phyloP scores from a whole-genome alignment of 2,329 filamentous ascomycete species.

The Didymosphaeria variabile region DNA sequence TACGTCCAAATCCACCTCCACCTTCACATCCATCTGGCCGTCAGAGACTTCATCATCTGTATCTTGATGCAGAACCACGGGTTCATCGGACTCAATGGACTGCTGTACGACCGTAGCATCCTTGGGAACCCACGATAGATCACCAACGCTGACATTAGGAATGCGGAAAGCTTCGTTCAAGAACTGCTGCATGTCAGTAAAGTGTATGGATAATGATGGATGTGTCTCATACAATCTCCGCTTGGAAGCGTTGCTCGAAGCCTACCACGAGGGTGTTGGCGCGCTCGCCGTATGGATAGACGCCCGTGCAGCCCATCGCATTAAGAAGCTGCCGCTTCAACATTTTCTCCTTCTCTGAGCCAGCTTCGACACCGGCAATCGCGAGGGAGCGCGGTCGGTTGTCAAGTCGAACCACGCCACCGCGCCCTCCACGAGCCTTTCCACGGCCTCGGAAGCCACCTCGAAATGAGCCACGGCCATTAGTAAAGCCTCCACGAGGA shows the following conservation, averaged over 20 bases:
- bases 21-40: slow-evolving; percentile 8
- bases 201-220: not conserved
- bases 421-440: slow-evolving; percentile 31
- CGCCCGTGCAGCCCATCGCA: slow-evolving; percentile 48
- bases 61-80: slow-evolving; percentile 1
- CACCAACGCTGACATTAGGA: slow-evolving; percentile 70
- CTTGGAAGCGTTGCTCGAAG: slow-evolving; percentile 64
- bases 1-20: slow-evolving; percentile 43
- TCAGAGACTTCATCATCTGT: slow-evolving; percentile 29
- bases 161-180: slow-evolving; percentile 66
- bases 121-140: slow-evolving; percentile 70
- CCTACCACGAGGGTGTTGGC: slow-evolving; percentile 51
- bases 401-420: slow-evolving; percentile 72
- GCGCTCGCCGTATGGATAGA: slow-evolving; percentile 50
- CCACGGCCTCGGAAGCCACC: slow-evolving; percentile 53
- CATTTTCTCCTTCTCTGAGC: slow-evolving; percentile 69
- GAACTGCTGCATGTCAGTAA: slow-evolving; percentile 47
- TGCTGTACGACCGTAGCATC: slow-evolving; percentile 29
- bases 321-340: slow-evolving; percentile 74
- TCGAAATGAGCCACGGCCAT: not conserved
- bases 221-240: slow-evolving; percentile 63
- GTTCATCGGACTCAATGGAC: slow-evolving; percentile 11
- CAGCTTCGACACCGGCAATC: slow-evolving; percentile 71
- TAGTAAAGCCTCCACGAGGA: not conserved
- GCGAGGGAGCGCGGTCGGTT: slow-evolving; percentile 76